These are phyloP conservation scores for Fusarium camptoceras DNA, from an alignment of 2,329 filamentous ascomycete genomes.

Conservation along the genomic window DNA sequence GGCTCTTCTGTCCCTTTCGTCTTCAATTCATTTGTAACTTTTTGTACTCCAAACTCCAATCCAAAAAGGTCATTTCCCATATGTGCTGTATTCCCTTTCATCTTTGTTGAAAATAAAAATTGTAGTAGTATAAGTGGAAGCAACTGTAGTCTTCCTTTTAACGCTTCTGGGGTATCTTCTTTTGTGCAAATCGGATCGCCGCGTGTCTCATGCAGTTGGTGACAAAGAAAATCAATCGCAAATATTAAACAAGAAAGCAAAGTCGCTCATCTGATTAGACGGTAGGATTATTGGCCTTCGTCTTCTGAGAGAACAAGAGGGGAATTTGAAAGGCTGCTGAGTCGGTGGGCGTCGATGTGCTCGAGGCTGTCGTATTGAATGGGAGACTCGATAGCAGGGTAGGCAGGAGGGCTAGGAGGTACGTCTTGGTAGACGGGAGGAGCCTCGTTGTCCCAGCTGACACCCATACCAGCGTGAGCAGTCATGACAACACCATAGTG, in stretches of 20 bases:
- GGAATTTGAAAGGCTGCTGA: constrained; percentile 41
- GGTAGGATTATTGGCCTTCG: constrained; percentile 26
- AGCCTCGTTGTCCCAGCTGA: constrained; percentile 96
- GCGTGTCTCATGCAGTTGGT: constrained; percentile 43
- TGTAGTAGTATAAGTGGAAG: constrained; percentile 31
- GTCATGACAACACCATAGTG: constrained; percentile 88
- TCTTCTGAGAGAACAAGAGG: constrained; percentile 27
- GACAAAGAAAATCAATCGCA: constrained; percentile 30
- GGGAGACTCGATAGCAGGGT: constrained; percentile 57
- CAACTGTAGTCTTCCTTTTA: constrained; percentile 39
- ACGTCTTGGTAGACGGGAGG: constrained; percentile 96
- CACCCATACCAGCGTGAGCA: constrained; percentile 85
- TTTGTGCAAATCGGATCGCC: constrained; percentile 44
- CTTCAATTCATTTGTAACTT: constrained; percentile 22
- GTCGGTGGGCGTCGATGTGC: constrained; percentile 47
- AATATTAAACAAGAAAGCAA: constrained; percentile 25
- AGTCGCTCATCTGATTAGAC: not conserved
- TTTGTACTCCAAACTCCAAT: constrained; percentile 33
- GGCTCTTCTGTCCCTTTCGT: constrained; percentile 27
- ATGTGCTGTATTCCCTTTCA: constrained; percentile 44
- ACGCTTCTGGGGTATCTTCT: constrained; percentile 48
- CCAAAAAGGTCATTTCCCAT: constrained; percentile 34
- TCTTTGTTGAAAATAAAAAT: constrained; percentile 34
- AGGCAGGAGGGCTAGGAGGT: constrained; percentile 83
- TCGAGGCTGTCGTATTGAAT: constrained; percentile 56